Percentiles rank a stretch among this genome's conserved stretches.
Evolutionary conservation across 1,284 basidiomycete species (phyloP).

Genomic region (Cutaneotrichosporon sp.): DNA sequence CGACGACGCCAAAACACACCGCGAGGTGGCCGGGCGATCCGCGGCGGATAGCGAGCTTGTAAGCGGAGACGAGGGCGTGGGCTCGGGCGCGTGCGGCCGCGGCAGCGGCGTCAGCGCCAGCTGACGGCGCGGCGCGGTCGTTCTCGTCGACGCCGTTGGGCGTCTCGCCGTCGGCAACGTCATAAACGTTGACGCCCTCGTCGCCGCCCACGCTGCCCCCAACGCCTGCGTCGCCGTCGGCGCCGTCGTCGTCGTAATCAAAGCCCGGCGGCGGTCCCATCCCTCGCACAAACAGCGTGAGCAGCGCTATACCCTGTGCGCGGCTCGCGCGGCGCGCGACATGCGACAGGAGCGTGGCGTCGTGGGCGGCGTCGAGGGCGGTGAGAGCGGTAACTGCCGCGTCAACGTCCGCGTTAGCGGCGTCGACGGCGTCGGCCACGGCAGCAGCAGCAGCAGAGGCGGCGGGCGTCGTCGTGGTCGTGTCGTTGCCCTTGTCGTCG

Average conservation of each 20-base stretch:
- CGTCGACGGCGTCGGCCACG: conserved; percentile 22
- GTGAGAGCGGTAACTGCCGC: too few species aligned
- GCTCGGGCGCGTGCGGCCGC: conserved; percentile 7
- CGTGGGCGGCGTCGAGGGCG: conserved; percentile 69
- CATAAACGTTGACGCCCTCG: background rate
- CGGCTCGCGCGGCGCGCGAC: conserved; percentile 79
- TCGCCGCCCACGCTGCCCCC: background rate
- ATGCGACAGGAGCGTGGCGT: conserved; percentile 82
- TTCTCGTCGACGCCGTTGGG: conserved; percentile 11
- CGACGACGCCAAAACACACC: conserved; percentile 81
- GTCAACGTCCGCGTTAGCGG: conserved; percentile 41
- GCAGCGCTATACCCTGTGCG: conserved; percentile 85
- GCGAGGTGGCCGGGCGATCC: conserved; percentile 77
- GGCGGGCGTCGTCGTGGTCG: background rate
- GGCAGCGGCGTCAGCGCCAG: too few species aligned
- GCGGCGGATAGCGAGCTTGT: conserved; percentile 62
- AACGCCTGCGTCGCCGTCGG: conserved; percentile 6
- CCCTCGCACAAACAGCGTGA: conserved; percentile 80
- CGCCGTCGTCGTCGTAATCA: conserved; percentile 11
- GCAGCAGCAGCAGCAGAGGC: background rate
- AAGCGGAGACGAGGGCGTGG: conserved; percentile 55
- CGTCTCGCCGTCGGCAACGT: too few species aligned
- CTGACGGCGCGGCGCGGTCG: too few species aligned
- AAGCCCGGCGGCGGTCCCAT: conserved; percentile 56
- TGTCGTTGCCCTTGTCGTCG: too few species aligned